Evolutionary conservation across 345 rosid genomes (phyloP), one percentile per base, ranked within the genome.

Genomic region (Eutrema japonicum): DNA sequence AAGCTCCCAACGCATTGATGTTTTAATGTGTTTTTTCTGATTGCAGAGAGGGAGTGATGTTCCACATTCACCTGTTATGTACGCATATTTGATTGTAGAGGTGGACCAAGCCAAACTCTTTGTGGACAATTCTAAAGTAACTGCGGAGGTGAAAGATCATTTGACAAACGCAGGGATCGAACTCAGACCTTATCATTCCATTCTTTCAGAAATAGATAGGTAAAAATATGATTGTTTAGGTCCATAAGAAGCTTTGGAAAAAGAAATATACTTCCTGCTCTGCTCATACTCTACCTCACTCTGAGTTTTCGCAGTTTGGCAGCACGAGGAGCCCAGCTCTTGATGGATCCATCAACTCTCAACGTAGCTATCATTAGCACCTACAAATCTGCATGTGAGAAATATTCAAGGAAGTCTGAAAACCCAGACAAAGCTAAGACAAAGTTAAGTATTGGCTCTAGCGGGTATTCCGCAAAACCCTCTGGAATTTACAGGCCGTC

Each of bases 41-140:
- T 78, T 84, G 82, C 85, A 94, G 98, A 88, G 98, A 84, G 98
- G 97, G 77, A 80, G 85, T 33, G 98, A 94, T 80, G 87, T 91
- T 82, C 97, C 97, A 69, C 89, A 94, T 85, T 91, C 97, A n/a
- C 97, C 98, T 61, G 97, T 94, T 65, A 86, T 82, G 86, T 94
- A 94, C 75, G 93, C 97, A 33, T 91, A 94, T 83, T 76, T 94
- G 64, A 82, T 87, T 14, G 90, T 94, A 53, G 96, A 83, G 83
- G 76, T 82, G 59, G 87, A 85, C 75, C 77, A 78, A 53, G 93
- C 96, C 68, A 82, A 82, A 67, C 71, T 94, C 67, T 89, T 91
- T 76, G 71, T 87, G 18, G 97, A 89, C 77, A 72, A 72, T 70
- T 79, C 88, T 62, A 91, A 94, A 82, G 86, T 94, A 48, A 88